A percentile compares a stretch with the other conserved stretches of the same genome.
Evolutionary conservation across 805 yeast species (phyloP).

Genomic region (Saccharomyces paradoxus): DNA sequence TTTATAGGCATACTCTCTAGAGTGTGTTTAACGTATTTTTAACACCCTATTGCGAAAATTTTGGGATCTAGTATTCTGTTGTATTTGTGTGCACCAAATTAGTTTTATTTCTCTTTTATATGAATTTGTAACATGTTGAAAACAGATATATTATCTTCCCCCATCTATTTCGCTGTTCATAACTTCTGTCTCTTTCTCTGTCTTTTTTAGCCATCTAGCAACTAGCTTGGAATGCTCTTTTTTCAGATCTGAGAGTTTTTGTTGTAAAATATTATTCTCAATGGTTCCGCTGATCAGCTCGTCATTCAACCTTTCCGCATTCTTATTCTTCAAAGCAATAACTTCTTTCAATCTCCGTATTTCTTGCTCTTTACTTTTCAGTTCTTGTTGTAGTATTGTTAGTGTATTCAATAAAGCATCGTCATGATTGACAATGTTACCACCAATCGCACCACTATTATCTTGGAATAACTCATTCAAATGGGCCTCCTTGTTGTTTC

Average conservation of each 20-base stretch:
- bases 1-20: too few relatives aligned
- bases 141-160: neutral
- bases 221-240: slow-evolving; percentile 45
- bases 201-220: slow-evolving; percentile 52
- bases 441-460: neutral
- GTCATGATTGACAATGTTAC: neutral
- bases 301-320: slow-evolving; percentile 55
- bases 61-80: neutral
- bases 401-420: slow-evolving; percentile 3
- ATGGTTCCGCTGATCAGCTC: slow-evolving; percentile 56
- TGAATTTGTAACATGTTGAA: neutral
- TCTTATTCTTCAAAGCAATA: slow-evolving; percentile 41
- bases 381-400: slow-evolving; percentile 10
- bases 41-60: neutral
- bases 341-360: slow-evolving; percentile 22
- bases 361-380: slow-evolving; percentile 18
- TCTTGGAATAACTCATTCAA: neutral
- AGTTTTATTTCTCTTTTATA: neutral
- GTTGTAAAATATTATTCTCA: slow-evolving; percentile 38
- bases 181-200: slow-evolving; percentile 50
- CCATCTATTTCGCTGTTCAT: slow-evolving; percentile 33
- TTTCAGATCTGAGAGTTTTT: slow-evolving; percentile 31
- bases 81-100: neutral
- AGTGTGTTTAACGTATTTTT: too few relatives aligned
- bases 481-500: neutral